phyloP scores from a whole-genome alignment of 129 eudicot species.

The Centrapalus pauciflorus region DNA sequence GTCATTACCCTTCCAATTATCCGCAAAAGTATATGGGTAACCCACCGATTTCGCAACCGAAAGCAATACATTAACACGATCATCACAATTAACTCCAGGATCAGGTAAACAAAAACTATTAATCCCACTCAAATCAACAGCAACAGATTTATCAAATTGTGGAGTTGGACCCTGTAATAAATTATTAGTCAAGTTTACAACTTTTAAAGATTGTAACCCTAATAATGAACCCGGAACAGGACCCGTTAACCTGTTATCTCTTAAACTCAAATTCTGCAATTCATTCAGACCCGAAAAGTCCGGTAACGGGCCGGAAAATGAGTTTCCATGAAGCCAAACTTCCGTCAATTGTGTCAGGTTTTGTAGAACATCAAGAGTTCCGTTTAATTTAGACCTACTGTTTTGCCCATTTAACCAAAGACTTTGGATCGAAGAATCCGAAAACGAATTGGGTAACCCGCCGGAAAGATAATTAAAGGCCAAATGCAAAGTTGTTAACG shows the following conservation, averaged over 20 bases:
- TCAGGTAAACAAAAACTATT: constrained; percentile 66
- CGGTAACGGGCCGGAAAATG: constrained; percentile 69
- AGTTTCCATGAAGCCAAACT: constrained; percentile 61
- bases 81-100: constrained; percentile 57
- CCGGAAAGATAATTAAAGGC: constrained; percentile 56
- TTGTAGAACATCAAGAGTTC: constrained; percentile 51
- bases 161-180: constrained; percentile 71
- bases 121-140: constrained; percentile 38
- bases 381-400: constrained; percentile 40
- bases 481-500: constrained; percentile 43
- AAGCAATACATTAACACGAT: constrained; percentile 55
- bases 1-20: constrained; percentile 78
- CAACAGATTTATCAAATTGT: constrained; percentile 41
- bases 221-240: constrained; percentile 57
- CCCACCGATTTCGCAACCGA: constrained; percentile 40
- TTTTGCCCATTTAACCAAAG: constrained; percentile 82
- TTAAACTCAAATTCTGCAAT: constrained; percentile 50
- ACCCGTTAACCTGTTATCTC: constrained; percentile 76
- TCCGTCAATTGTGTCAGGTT: constrained; percentile 58
- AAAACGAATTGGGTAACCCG: constrained; percentile 47
- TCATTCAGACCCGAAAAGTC: constrained; percentile 47
- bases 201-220: constrained; percentile 30
- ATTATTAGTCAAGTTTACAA: constrained; percentile 70
- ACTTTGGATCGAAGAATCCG: constrained; percentile 48
- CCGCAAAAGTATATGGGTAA: constrained; percentile 56